phyloP scores from a whole-genome alignment of 768 basidiomycete species.

The Asterophora lycoperdoides region DNA sequence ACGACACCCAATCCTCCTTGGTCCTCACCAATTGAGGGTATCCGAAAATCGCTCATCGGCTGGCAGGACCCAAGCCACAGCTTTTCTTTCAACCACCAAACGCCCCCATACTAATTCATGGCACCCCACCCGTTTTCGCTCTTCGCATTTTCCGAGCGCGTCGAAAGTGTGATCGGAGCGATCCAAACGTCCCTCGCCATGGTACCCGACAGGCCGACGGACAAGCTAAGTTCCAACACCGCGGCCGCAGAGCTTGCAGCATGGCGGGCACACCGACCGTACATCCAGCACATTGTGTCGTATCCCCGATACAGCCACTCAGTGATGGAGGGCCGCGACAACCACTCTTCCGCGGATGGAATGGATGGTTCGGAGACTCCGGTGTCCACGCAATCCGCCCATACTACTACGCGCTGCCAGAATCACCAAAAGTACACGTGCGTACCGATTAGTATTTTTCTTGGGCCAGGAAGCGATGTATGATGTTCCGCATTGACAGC shows the following conservation, averaged over 20 bases:
- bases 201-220: not conserved
- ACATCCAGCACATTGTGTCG: not conserved
- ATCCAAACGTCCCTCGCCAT: slow-evolving; percentile 4
- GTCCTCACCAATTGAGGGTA: not conserved
- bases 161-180: slow-evolving; percentile 5
- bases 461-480: not conserved
- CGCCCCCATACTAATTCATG: slow-evolving; percentile 3
- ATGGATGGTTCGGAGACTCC: slow-evolving; percentile 11
- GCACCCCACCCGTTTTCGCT: slow-evolving; percentile 5
- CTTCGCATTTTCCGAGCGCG: slow-evolving; percentile 2
- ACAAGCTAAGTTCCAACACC: not conserved
- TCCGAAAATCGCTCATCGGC: too few relatives aligned
- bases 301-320: not conserved
- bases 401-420: slow-evolving; percentile 2
- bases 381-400: not conserved
- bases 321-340: slow-evolving; percentile 2
- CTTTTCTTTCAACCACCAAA: not conserved
- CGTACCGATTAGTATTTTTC: not conserved
- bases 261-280: slow-evolving; percentile 7
- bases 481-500: not conserved
- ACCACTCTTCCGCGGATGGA: slow-evolving; percentile 3
- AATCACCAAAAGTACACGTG: slow-evolving; percentile 3
- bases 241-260: not conserved
- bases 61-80: too few relatives aligned
- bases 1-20: not conserved